These are phyloP conservation scores for Lagenidium sp. DNA, from an alignment of 352 stramenopile genomes.

Conservation along the genomic window DNA sequence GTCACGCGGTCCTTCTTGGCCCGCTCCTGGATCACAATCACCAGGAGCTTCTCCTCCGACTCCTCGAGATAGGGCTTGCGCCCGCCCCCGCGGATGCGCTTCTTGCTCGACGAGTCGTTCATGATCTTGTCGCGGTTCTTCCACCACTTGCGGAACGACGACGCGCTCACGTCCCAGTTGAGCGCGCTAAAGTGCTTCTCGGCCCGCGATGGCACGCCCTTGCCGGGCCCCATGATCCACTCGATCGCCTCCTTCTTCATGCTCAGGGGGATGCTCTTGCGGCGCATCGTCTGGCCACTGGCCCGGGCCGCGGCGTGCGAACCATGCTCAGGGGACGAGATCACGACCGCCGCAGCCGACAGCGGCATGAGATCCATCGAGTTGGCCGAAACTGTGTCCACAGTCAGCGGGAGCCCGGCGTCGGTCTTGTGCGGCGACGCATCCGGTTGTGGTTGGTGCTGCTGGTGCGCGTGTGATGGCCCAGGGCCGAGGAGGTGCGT, in stretches of 20 bases:
- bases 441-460: no score
- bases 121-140: constrained; percentile 79
- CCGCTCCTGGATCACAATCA: constrained; percentile 65
- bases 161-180: constrained; percentile 70
- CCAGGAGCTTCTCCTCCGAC: constrained; percentile 59
- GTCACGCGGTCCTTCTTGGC: constrained; percentile 75
- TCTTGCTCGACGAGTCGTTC: constrained; percentile 56
- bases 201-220: constrained; percentile 54
- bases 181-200: constrained; percentile 67
- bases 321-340: constrained; percentile 2
- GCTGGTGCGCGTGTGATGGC: no score
- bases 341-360: constrained; percentile 9
- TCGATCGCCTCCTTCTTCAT: constrained; percentile 81
- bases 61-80: constrained; percentile 65
- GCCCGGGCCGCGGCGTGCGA: neutral
- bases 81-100: constrained; percentile 57
- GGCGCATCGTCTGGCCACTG: constrained; percentile 21
- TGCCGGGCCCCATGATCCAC: constrained; percentile 67
- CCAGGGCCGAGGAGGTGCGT: no score
- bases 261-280: constrained; percentile 70
- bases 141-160: constrained; percentile 79
- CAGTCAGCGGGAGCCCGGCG: no score
- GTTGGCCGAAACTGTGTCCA: constrained; percentile 5
- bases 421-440: no score
- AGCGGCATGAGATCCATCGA: constrained; percentile 22